These are phyloP conservation scores for Moelleriella libera DNA, from an alignment of 2,329 filamentous ascomycete species.

Conservation along the genomic window DNA sequence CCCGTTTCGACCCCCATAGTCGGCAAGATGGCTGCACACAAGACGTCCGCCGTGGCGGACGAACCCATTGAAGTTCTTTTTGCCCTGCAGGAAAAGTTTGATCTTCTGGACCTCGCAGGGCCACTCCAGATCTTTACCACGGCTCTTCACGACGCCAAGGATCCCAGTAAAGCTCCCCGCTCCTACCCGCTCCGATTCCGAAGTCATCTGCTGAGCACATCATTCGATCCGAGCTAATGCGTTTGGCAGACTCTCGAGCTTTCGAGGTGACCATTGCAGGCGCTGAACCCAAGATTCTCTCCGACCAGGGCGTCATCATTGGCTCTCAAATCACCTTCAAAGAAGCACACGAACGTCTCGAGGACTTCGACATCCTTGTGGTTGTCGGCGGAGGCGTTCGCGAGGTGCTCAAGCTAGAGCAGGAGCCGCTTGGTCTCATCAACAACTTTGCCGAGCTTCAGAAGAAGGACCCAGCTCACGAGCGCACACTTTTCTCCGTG, in stretches of 20 bases:
- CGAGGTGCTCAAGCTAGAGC: slow-evolving; percentile 49
- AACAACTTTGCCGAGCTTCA: slow-evolving; percentile 66
- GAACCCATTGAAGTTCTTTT: slow-evolving; percentile 44
- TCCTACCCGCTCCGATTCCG: background rate
- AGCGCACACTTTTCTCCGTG: slow-evolving; percentile 69
- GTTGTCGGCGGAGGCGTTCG: slow-evolving; percentile 59
- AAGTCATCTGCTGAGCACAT: background rate
- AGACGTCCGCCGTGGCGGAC: slow-evolving; percentile 43
- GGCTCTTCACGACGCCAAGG: slow-evolving; percentile 38
- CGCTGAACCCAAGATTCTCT: slow-evolving; percentile 39
- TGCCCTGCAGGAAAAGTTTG: slow-evolving; percentile 45
- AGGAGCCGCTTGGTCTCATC: slow-evolving; percentile 59
- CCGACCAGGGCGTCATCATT: slow-evolving; percentile 52
- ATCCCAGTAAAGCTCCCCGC: slow-evolving; percentile 25
- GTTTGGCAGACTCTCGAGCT: slow-evolving; percentile 33
- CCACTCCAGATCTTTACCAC: slow-evolving; percentile 35
- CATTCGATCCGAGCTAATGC: slow-evolving; percentile 2
- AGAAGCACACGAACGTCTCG: slow-evolving; percentile 59
- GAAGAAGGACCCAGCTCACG: slow-evolving; percentile 62
- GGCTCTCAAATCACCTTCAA: slow-evolving; percentile 65
- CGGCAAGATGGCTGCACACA: slow-evolving; percentile 40
- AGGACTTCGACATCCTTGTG: slow-evolving; percentile 69
- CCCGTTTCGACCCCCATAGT: background rate
- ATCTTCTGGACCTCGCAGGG: slow-evolving; percentile 44
- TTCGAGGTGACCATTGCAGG: slow-evolving; percentile 44